Percentiles rank a stretch among this genome's conserved stretches.
phyloP scores from a whole-genome alignment of 805 yeast genomes.

The Cyberlindnera mrakii region DNA sequence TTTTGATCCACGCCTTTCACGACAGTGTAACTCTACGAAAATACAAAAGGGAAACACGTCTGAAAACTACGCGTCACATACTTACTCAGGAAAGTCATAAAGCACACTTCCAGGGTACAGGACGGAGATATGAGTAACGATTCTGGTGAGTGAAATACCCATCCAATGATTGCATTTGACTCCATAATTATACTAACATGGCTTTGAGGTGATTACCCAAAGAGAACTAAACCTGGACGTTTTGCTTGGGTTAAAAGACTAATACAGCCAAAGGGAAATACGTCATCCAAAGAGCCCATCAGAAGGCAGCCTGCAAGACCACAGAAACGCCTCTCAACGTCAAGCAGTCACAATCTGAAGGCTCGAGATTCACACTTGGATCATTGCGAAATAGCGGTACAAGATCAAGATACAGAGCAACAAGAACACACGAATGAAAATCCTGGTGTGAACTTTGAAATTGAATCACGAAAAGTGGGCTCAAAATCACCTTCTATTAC shows the following conservation, averaged over 20 bases:
- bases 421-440: neutral
- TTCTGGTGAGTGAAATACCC: neutral
- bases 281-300: neutral
- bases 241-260: conserved; percentile 17
- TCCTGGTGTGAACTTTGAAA: neutral
- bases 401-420: neutral
- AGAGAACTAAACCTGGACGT: conserved; percentile 8
- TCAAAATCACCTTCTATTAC: conserved; percentile 7
- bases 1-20: no score
- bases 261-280: conserved; percentile 7
- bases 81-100: no score
- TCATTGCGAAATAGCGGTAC: no score
- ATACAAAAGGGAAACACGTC: no score
- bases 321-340: no score
- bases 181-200: neutral
- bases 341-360: no score
- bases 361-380: no score
- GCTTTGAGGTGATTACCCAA: neutral
- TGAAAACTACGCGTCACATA: no score
- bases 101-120: no score
- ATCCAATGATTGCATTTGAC: neutral
- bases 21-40: no score
- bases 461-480: neutral
- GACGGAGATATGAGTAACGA: no score
- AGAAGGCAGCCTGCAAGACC: neutral